phyloP scores from a whole-genome alignment of 179 eudicot genomes.

The Carnegiea gigantea region DNA sequence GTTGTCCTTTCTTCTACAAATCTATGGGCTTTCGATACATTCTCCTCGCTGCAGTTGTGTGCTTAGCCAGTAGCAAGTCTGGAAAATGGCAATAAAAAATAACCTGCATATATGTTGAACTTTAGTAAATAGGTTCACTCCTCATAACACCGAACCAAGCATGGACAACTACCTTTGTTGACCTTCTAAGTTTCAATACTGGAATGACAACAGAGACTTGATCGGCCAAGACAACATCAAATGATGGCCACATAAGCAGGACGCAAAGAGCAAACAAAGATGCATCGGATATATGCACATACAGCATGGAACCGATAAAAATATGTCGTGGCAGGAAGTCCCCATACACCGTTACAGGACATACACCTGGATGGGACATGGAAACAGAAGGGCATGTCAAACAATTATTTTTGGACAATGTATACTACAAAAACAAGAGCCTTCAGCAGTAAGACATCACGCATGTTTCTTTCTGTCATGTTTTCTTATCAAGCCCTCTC shows the following conservation, averaged over 20 bases:
- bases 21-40: conserved; percentile 86
- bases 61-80: conserved; percentile 87
- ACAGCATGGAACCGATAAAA: conserved; percentile 86
- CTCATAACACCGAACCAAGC: conserved; percentile 2
- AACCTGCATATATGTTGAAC: conserved; percentile 47
- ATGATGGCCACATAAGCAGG: conserved; percentile 75
- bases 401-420: neutral
- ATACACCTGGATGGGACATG: conserved; percentile 51
- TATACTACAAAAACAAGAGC: neutral
- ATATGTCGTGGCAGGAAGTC: conserved; percentile 90
- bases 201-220: conserved; percentile 89
- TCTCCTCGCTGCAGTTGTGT: conserved; percentile 70
- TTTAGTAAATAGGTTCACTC: neutral
- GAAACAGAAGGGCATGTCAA: conserved; percentile 10
- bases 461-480: neutral
- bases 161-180: conserved; percentile 56
- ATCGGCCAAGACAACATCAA: conserved; percentile 81
- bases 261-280: conserved; percentile 79
- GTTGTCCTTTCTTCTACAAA: conserved; percentile 84
- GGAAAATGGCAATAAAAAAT: conserved; percentile 98
- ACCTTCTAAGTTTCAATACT: conserved; percentile 62
- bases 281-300: conserved; percentile 89
- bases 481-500: neutral
- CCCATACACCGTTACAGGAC: conserved; percentile 86
- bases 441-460: neutral